A percentile compares a stretch with the other conserved stretches of the same genome.
Conservation (phyloP, 129 eudicot genomes). For the Cynara cardunculus region DNA sequence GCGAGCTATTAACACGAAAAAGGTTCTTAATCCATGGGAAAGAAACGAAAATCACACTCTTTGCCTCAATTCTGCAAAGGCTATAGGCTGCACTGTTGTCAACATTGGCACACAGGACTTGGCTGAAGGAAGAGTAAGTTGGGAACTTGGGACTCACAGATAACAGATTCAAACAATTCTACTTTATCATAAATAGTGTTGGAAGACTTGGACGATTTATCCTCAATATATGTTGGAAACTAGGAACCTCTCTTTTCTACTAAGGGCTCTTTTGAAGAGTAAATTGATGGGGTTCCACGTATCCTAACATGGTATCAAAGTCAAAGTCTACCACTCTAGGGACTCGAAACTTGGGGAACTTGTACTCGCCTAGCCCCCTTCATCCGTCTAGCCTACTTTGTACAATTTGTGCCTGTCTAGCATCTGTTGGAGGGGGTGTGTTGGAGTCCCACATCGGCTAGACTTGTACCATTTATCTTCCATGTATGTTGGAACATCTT, state of each 20-base stretch:
- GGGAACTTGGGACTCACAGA: slow-evolving; percentile 5
- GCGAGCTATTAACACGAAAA: slow-evolving; percentile 61
- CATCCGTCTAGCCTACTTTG: neutral
- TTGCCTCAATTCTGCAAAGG: slow-evolving; percentile 63
- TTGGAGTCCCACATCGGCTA: neutral
- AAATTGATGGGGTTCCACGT: neutral
- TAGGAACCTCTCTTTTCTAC: neutral
- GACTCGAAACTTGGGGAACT: neutral
- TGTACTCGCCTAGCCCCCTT: neutral
- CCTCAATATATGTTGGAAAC: neutral
- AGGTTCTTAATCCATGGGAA: slow-evolving; percentile 60
- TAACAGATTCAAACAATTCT: neutral
- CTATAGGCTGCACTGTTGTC: slow-evolving; percentile 60
- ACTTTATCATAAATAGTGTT: neutral
- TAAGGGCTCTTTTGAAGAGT: neutral
- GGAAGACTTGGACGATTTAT: neutral
- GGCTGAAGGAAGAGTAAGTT: slow-evolving; percentile 62
- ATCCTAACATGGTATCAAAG: neutral
- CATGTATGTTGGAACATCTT: neutral
- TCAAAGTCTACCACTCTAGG: neutral
- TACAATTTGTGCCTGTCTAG: neutral
- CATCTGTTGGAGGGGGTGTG: neutral
- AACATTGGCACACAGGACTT: slow-evolving; percentile 63
- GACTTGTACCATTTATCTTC: neutral
- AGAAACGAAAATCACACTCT: slow-evolving; percentile 58